Evolutionary conservation across 768 basidiomycete genomes (phyloP).

Genomic region (Lactarius psammicola): DNA sequence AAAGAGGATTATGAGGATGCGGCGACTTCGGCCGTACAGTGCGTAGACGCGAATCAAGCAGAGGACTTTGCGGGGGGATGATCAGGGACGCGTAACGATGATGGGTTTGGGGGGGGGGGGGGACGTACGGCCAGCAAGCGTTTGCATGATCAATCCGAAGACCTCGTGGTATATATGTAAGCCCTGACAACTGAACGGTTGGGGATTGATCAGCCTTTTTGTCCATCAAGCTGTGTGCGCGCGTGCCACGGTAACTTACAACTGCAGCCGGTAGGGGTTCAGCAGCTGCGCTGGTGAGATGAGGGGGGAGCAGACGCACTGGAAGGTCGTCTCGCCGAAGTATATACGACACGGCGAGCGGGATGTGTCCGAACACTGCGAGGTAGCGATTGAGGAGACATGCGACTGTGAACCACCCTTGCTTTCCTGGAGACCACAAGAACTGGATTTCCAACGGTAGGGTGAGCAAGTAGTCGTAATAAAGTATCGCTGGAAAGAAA

Average conservation of each 20-base stretch:
- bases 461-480: constrained; percentile 37
- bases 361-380: constrained; percentile 40
- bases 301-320: constrained; percentile 11
- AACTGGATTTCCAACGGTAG: constrained; percentile 40
- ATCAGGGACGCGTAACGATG: background rate
- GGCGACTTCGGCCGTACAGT: constrained; percentile 11
- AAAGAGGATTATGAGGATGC: background rate
- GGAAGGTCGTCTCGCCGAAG: too few relatives aligned
- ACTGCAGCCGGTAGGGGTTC: background rate
- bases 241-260: constrained; percentile 1
- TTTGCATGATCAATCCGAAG: constrained; percentile 6
- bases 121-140: constrained; percentile 11
- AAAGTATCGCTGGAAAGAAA: constrained; percentile 35
- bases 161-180: constrained; percentile 5
- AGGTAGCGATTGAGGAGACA: constrained; percentile 54
- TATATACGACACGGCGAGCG: constrained; percentile 28
- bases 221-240: background rate
- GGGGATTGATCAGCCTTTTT: background rate
- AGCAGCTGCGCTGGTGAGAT: background rate
- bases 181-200: constrained; percentile 1
- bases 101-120: too few relatives aligned
- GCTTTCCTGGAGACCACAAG: constrained; percentile 44
- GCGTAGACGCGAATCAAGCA: constrained; percentile 13
- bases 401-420: constrained; percentile 40
- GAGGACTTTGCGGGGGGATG: constrained; percentile 1